Conservation (phyloP, 805 yeast genomes). For the Tetrapisispora fleetii region DNA sequence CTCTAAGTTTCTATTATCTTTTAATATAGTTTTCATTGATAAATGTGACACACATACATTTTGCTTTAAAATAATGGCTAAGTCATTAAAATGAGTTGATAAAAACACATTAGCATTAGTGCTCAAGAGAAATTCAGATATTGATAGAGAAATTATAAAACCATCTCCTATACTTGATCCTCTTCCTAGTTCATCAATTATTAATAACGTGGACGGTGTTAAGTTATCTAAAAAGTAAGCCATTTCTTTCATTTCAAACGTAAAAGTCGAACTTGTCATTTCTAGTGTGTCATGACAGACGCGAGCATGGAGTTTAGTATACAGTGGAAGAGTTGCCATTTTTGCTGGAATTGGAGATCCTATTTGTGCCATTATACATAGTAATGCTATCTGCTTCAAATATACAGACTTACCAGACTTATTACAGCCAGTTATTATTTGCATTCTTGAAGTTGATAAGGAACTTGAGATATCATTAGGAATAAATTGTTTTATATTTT, state of each 20-base stretch:
- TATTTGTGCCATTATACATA: conserved; percentile 46
- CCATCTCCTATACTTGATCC: conserved; percentile 46
- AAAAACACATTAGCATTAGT: conserved; percentile 29
- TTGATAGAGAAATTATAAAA: conserved; percentile 39
- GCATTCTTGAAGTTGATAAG: conserved; percentile 32
- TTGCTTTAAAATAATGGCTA: conserved; percentile 30
- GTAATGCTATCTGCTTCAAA: conserved; percentile 40
- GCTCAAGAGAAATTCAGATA: conserved; percentile 30
- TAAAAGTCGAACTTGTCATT: conserved; percentile 34
- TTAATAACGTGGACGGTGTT: conserved; percentile 28
- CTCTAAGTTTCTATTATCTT: conserved; percentile 9
- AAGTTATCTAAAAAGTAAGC: conserved; percentile 34
- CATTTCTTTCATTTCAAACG: conserved; percentile 40
- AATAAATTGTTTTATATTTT: conserved; percentile 21
- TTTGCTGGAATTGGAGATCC: conserved; percentile 44
- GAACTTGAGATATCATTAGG: conserved; percentile 34
- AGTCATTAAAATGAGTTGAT: conserved; percentile 38
- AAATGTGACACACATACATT: conserved; percentile 30
- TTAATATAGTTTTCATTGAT: conserved; percentile 29
- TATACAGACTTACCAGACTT: conserved; percentile 56
- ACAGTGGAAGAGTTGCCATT: conserved; percentile 34
- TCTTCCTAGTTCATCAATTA: conserved; percentile 49
- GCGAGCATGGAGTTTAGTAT: conserved; percentile 31
- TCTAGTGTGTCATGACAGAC: conserved; percentile 30
- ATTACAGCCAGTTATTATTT: conserved; percentile 48